Conservation (phyloP, 139 green algal species). For the Pleodorina starrii region DNA sequence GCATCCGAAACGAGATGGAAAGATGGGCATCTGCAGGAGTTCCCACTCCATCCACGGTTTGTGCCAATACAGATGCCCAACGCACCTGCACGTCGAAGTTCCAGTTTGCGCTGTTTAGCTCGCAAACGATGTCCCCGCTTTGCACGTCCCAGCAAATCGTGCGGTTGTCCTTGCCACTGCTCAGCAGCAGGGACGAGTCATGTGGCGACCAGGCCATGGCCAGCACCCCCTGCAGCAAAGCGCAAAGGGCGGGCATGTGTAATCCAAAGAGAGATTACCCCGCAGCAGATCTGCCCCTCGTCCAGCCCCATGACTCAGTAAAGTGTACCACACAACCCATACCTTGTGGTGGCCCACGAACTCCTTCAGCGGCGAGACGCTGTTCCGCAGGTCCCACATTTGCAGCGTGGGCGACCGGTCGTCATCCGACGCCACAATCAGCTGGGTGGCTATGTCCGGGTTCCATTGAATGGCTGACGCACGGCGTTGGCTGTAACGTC, state of each 20-base stretch:
- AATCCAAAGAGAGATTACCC: too few relatives aligned
- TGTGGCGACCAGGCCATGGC: slow-evolving; percentile 92
- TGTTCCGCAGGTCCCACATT: slow-evolving; percentile 97
- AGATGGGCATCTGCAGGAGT: too few relatives aligned
- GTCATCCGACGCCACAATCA: slow-evolving; percentile 96
- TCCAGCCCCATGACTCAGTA: too few relatives aligned
- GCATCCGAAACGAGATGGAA: too few relatives aligned
- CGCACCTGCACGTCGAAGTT: slow-evolving; percentile 87
- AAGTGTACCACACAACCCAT: neutral
- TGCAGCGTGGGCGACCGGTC: slow-evolving; percentile 91
- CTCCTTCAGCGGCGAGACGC: slow-evolving; percentile 89
- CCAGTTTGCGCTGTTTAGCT: slow-evolving; percentile 80
- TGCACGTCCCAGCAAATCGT: slow-evolving; percentile 95
- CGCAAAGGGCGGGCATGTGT: too few relatives aligned
- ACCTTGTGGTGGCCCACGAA: slow-evolving; percentile 91
- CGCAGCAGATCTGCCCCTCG: too few relatives aligned
- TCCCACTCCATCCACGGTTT: too few relatives aligned
- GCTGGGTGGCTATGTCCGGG: slow-evolving; percentile 92
- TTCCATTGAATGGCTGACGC: slow-evolving; percentile 93
- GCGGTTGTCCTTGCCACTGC: slow-evolving; percentile 93
- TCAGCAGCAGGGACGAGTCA: slow-evolving; percentile 92
- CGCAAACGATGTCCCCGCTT: slow-evolving; percentile 71
- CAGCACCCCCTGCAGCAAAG: slow-evolving; percentile 82
- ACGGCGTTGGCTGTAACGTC: slow-evolving; percentile 68
- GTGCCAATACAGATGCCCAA: too few relatives aligned